These are phyloP conservation scores for Botryosphaeria dothidea DNA, from an alignment of 2,329 filamentous ascomycete genomes.

Conservation along the genomic window DNA sequence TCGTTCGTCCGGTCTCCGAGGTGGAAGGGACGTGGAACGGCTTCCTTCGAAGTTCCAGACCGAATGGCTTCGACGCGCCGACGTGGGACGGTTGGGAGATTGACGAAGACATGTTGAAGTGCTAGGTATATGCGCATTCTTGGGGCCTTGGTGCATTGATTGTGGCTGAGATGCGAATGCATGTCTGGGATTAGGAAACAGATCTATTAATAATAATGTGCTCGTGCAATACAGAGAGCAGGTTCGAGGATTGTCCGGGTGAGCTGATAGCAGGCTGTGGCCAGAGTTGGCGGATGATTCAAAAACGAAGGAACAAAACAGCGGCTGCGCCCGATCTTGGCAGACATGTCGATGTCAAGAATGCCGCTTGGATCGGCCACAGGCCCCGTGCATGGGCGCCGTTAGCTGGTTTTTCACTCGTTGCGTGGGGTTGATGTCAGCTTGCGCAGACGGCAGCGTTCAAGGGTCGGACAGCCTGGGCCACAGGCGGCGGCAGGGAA, in stretches of 20 bases:
- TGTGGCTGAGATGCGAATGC: not conserved
- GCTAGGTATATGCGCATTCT: not conserved
- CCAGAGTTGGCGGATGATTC: not conserved
- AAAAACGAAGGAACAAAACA: not conserved
- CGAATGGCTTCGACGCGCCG: conserved; percentile 54
- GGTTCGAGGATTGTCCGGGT: too few species aligned
- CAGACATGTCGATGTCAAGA: not conserved
- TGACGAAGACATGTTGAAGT: conserved; percentile 38
- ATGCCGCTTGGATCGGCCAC: not conserved
- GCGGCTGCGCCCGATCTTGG: not conserved
- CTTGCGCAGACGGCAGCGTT: not conserved
- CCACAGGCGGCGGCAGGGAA: not conserved
- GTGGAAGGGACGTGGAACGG: conserved; percentile 52
- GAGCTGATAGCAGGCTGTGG: not conserved
- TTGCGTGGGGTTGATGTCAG: not conserved
- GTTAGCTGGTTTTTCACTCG: not conserved
- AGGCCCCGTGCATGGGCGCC: not conserved
- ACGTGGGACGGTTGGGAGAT: conserved; percentile 51
- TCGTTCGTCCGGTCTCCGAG: conserved; percentile 48
- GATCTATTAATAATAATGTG: not conserved
- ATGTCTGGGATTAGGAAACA: not conserved
- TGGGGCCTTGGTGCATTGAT: not conserved
- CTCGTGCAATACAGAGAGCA: not conserved
- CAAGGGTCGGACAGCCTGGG: not conserved
- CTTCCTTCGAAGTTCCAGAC: conserved; percentile 50